A percentile compares a stretch with the other conserved stretches of the same genome.
Evolutionary conservation across 1,284 basidiomycete genomes (phyloP).

Genomic region (Lignosus rhinocerotis): DNA sequence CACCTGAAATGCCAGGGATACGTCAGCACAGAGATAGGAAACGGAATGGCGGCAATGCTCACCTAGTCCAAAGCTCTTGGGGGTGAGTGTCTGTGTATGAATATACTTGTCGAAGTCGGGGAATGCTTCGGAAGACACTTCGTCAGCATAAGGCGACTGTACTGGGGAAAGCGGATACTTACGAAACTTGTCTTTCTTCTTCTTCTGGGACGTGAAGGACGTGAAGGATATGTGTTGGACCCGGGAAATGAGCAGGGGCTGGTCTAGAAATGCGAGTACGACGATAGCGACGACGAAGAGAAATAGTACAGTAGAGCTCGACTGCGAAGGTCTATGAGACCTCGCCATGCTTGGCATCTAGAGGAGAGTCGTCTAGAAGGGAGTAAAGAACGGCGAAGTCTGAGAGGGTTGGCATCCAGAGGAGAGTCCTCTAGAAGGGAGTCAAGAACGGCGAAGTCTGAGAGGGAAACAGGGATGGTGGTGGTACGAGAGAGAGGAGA

Average conservation of each 20-base stretch:
- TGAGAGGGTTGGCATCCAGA: constrained; percentile 5
- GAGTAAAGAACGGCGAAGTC: not conserved
- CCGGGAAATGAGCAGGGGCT: constrained; percentile 25
- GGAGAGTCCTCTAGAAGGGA: not conserved
- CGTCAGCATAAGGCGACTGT: not conserved
- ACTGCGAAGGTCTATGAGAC: constrained; percentile 2
- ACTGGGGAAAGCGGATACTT: not conserved
- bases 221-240: constrained; percentile 13
- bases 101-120: constrained; percentile 61
- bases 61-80: constrained; percentile 56
- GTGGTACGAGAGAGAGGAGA: not conserved
- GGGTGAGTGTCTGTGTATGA: constrained; percentile 41
- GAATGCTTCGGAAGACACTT: constrained; percentile 30
- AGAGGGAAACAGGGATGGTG: not conserved
- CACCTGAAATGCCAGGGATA: constrained; percentile 38
- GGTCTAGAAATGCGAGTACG: constrained; percentile 35
- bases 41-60: not conserved
- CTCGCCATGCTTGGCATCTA: constrained; percentile 5
- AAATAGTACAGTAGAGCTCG: constrained; percentile 33
- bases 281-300: constrained; percentile 46
- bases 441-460: not conserved
- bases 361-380: not conserved
- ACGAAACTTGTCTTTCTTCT: constrained; percentile 22
- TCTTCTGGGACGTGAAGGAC: constrained; percentile 12
- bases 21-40: not conserved